Percentiles rank a stretch among this genome's conserved stretches.
Conservation (phyloP, 2,329 filamentous ascomycete genomes). For the Clarireedia sp. region DNA sequence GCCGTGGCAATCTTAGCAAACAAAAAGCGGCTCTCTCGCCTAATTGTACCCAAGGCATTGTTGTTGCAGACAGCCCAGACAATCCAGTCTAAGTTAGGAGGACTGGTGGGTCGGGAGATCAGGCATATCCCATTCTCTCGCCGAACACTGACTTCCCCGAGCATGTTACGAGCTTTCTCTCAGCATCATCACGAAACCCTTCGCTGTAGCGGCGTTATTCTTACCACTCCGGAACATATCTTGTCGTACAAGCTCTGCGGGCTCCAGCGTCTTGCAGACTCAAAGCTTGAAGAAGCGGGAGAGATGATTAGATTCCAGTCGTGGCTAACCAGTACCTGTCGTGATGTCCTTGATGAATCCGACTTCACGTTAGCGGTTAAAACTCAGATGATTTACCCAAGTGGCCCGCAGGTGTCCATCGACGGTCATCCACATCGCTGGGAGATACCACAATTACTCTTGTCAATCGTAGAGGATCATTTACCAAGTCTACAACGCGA, state of each 20-base stretch:
- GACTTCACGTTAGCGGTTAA: constrained; percentile 34
- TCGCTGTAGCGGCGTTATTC: constrained; percentile 35
- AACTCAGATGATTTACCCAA: constrained; percentile 35
- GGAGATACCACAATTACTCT: constrained; percentile 28
- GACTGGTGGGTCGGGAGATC: constrained; percentile 35
- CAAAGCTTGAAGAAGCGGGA: constrained; percentile 30
- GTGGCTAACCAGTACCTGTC: constrained; percentile 35
- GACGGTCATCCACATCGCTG: constrained; percentile 34
- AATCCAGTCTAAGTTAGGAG: constrained; percentile 36
- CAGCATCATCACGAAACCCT: constrained; percentile 33
- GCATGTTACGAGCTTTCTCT: constrained; percentile 29
- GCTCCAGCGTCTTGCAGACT: constrained; percentile 38
- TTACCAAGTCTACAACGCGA: constrained; percentile 29
- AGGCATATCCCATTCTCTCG: constrained; percentile 42
- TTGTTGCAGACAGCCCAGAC: constrained; percentile 39
- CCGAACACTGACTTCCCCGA: constrained; percentile 29
- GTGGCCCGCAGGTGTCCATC: constrained; percentile 31
- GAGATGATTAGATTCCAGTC: constrained; percentile 37
- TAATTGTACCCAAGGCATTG: constrained; percentile 38
- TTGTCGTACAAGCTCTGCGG: constrained; percentile 46
- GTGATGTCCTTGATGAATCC: constrained; percentile 48
- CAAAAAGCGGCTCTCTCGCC: constrained; percentile 32
- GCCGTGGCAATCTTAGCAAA: constrained; percentile 39
- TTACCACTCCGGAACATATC: constrained; percentile 45
- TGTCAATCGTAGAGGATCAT: constrained; percentile 28